phyloP scores from a whole-genome alignment of 164 flowering plant species.

The Magnolia sinica region DNA sequence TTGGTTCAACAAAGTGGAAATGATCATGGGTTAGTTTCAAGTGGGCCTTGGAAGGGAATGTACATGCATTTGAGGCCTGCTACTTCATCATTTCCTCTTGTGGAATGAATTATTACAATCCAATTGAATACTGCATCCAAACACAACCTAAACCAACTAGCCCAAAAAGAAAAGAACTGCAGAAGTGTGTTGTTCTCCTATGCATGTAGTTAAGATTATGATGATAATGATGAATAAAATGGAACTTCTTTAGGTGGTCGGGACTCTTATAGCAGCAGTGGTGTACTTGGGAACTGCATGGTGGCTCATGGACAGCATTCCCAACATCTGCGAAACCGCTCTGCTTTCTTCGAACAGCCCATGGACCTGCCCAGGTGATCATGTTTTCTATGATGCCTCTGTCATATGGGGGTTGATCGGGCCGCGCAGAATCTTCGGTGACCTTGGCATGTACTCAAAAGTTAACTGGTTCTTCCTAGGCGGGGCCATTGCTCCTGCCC shows the following conservation, averaged over 20 bases:
- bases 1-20: too few relatives aligned
- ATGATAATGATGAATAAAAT: background rate
- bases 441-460: constrained; percentile 47
- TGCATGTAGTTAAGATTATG: background rate
- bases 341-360: constrained; percentile 39
- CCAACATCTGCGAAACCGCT: constrained; percentile 51
- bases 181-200: too few relatives aligned
- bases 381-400: constrained; percentile 80
- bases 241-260: constrained; percentile 50
- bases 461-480: constrained; percentile 84
- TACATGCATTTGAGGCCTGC: too few relatives aligned
- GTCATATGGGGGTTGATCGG: constrained; percentile 94
- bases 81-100: too few relatives aligned
- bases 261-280: constrained; percentile 57
- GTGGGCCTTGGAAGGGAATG: too few relatives aligned
- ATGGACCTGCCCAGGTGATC: constrained; percentile 84
- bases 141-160: too few relatives aligned
- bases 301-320: constrained; percentile 79
- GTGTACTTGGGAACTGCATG: constrained; percentile 78
- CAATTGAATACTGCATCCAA: too few relatives aligned
- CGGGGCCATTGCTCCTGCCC: constrained; percentile 69
- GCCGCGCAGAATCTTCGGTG: constrained; percentile 73
- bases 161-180: too few relatives aligned
- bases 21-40: too few relatives aligned
- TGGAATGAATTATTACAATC: too few relatives aligned